Base-by-base conservation (phyloP, 1,284 basidiomycete genomes). In the Porphyrellus sp. region DNA sequence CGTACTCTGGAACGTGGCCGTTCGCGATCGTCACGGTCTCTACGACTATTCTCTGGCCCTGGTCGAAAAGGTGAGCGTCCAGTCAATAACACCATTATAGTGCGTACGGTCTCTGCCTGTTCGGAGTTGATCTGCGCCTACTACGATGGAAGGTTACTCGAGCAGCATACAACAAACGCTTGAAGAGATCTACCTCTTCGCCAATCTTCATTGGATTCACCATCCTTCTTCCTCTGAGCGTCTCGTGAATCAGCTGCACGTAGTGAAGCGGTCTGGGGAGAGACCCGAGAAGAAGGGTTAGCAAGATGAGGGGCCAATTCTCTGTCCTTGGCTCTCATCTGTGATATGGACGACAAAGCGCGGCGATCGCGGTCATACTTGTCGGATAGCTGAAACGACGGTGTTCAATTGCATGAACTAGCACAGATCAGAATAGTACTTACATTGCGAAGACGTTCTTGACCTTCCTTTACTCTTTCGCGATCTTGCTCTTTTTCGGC, bases 331-430 rank as follows among this genome's bases (percentile, higher is more conserved):
- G 71, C 75, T 45, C 86, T 77, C 46, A 81, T 63, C 51, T 72
- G 64, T 35, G 68, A 62, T 30, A 74, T 59, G 66, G 73, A 64
- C 62, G 80, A 69, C 52, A 81, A 71, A 38, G 79, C 80, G 41
- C 87, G 77, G 34, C 87, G 83, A 63, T 91, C 89, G 39, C 90
- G 84, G 72, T 91, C 88, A 64, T 86, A 91, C 69, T 89, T 90
- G 69, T 91, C 89, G 21, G 89, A 91, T 21, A 91, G 76, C 88
- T 91, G 56, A 5, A 52, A 49, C 16, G 30, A 47, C 33, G 37
- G n/a, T 8, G 24, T 46, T 66, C 23, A 63, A 45, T 44, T 16
- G 11, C 12, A 20, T 34, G 49, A 54, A 46, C 50, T 23, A 16
- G 41, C 31, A 53, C 37, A 45, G 44, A 44, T 48, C 45, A 42